These are phyloP conservation scores for Massariosphaeria phaeospora DNA, from an alignment of 495 filamentous ascomycete species.

Conservation along the genomic window DNA sequence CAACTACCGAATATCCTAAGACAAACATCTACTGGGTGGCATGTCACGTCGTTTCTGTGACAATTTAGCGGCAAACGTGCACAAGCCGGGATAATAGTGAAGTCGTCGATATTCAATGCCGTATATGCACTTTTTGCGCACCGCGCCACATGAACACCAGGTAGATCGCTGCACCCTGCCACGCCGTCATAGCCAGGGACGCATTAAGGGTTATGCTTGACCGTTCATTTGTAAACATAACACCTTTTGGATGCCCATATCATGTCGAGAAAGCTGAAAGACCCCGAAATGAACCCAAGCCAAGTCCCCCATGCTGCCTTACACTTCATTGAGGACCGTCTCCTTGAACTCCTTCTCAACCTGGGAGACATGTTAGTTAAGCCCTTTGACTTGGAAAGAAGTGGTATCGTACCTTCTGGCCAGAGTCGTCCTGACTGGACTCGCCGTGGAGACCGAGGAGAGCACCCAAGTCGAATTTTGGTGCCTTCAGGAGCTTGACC, in stretches of 20 bases:
- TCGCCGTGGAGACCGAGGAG: constrained; percentile 94
- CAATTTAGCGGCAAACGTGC: too few relatives aligned
- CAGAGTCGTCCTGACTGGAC: constrained; percentile 89
- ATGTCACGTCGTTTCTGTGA: too few relatives aligned
- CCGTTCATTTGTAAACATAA: constrained; percentile 32
- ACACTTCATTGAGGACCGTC: constrained; percentile 86
- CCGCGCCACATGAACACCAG: constrained; percentile 14
- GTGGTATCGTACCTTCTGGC: constrained; percentile 65
- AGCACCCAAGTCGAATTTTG: constrained; percentile 97
- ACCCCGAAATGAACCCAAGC: constrained; percentile 12
- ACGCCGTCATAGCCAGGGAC: constrained; percentile 17
- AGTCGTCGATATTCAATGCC: constrained; percentile 14
- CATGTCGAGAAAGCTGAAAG: constrained; percentile 27
- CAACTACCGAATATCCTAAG: too few relatives aligned
- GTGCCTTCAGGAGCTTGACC: constrained; percentile 96
- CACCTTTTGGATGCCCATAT: constrained; percentile 33
- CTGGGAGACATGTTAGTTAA: constrained; percentile 21
- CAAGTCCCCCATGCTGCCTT: constrained; percentile 40
- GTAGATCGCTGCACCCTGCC: constrained; percentile 3
- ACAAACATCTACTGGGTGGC: too few relatives aligned
- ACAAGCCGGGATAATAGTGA: too few relatives aligned
- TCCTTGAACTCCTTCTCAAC: constrained; percentile 99
- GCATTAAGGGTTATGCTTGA: constrained; percentile 24
- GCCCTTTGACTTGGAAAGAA: neutral
- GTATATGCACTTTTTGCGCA: constrained; percentile 14